These are phyloP conservation scores for Fusarium sp. DNA, from an alignment of 2,329 filamentous ascomycete genomes.

Conservation along the genomic window DNA sequence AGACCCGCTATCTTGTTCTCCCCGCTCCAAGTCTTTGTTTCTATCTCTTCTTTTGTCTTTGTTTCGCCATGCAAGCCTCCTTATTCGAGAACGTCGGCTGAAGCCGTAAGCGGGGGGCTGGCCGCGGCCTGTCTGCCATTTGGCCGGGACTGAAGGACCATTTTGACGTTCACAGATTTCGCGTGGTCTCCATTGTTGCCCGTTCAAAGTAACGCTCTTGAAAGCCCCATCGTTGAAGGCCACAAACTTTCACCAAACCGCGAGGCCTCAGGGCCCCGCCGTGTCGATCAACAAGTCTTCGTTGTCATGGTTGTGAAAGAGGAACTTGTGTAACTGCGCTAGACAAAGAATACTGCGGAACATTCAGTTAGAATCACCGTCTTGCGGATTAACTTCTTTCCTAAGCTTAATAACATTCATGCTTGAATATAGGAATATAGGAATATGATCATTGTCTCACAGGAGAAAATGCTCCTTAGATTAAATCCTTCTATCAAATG, in stretches of 20 bases:
- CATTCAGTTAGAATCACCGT: neutral
- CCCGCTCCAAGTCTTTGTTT: constrained; percentile 1
- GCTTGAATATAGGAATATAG: neutral
- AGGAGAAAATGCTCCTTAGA: constrained; percentile 7
- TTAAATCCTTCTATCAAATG: constrained; percentile 25
- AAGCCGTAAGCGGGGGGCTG: constrained; percentile 5
- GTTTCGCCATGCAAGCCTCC: constrained; percentile 30
- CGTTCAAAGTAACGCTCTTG: constrained; percentile 14
- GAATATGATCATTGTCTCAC: constrained; percentile 5
- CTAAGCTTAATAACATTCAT: neutral
- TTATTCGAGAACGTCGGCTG: constrained; percentile 28
- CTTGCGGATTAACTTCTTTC: constrained; percentile 23
- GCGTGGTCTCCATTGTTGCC: constrained; percentile 9
- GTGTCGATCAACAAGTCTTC: constrained; percentile 18
- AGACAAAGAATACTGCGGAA: constrained; percentile 7
- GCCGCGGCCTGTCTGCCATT: neutral
- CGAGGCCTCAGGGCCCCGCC: constrained; percentile 10
- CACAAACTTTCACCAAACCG: constrained; percentile 18
- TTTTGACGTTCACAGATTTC: neutral
- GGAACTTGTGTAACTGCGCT: constrained; percentile 21
- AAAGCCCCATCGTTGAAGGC: constrained; percentile 24
- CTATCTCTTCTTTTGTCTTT: neutral
- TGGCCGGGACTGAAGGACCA: constrained; percentile 5
- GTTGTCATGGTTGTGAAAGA: constrained; percentile 12
- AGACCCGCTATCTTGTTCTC: neutral